Evolutionary conservation across 306 rosid species (phyloP), one percentile per base, ranked within the genome.

Genomic region (Pyrus bretschneideri): DNA sequence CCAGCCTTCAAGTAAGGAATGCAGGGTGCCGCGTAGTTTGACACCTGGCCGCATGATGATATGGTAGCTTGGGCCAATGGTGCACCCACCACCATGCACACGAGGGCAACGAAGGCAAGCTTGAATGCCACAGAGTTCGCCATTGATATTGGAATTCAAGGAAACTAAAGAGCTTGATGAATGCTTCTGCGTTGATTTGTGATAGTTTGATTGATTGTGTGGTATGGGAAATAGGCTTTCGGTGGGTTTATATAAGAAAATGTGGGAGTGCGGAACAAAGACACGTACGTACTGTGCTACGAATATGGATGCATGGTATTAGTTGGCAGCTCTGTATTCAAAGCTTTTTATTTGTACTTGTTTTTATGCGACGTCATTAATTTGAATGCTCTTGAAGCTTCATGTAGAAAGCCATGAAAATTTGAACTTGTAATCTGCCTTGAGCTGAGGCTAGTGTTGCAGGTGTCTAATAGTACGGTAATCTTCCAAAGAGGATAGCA

Each of bases 31-130:
- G 87, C 46, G 44, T 2, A 3, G 15, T 13, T 35, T 18, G 61
- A 75, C 72, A 89, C 90, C 42, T 77, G 18, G 31, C 70, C 44
- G 33, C 94, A 90, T 5, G 81, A 4, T 5, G 77, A 4, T 19
- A 83, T 11, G 11, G 19, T 9, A 64, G 84, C 84, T 13, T 75
- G 59, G 4, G 84, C 79, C 3, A 60, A 11, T 10, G 85, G 88
- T 60, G 88, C 79, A 69, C 71, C 58, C 8, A 83, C 18, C 46
- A 83, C 74, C 83, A 77, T 72, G 85, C 83, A 86, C 69, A 73
- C 14, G 6, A 83, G 45, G 13, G 78, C 69, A 71, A 75, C 57
- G 10, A 55, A 62, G 9, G 78, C 77, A 23, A 73, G 23, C 83
- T 82, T 81, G 4, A 82, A 27, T 22, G 69, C 65, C 6, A 62